Percentiles rank a stretch among this genome's conserved stretches.
phyloP scores from a whole-genome alignment of 2,329 filamentous ascomycete species.

The Cryphonectria parasitica region DNA sequence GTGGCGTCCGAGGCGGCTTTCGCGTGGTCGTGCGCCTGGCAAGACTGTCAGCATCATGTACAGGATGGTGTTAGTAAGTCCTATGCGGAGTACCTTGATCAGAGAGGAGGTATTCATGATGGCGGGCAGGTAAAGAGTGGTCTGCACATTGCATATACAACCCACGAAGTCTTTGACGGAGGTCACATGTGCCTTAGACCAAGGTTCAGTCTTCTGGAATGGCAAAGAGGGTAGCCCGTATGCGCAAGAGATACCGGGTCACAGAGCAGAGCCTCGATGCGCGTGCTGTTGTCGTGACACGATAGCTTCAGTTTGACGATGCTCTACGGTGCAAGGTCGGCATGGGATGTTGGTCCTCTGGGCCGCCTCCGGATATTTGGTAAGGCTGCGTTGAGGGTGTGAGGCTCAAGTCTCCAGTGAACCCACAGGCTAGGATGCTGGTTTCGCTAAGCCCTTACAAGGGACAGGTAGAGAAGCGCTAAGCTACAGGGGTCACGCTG shows the following conservation, averaged over 20 bases:
- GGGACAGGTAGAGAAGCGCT: neutral
- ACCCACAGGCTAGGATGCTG: neutral
- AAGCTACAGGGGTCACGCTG: neutral
- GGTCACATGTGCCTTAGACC: neutral
- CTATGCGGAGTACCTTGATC: conserved; percentile 57
- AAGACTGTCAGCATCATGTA: conserved; percentile 32
- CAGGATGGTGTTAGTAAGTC: conserved; percentile 19
- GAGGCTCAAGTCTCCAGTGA: neutral
- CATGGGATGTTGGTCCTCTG: neutral
- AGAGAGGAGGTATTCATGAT: conserved; percentile 72
- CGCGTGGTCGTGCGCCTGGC: conserved; percentile 84
- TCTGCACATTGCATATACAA: conserved; percentile 16
- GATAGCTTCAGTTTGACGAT: neutral
- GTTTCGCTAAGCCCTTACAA: neutral
- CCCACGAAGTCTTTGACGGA: too few species aligned
- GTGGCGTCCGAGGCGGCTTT: conserved; percentile 79
- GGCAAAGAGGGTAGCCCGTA: neutral
- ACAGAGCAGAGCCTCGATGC: neutral
- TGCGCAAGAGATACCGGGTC: neutral
- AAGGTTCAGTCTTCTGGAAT: neutral
- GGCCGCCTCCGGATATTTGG: neutral
- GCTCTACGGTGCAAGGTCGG: neutral
- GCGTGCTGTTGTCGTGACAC: neutral
- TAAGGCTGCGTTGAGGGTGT: neutral
- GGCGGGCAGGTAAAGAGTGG: conserved; percentile 1